Base-by-base conservation (phyloP, 306 rosid species). In the Pyrus pyrifolia region DNA sequence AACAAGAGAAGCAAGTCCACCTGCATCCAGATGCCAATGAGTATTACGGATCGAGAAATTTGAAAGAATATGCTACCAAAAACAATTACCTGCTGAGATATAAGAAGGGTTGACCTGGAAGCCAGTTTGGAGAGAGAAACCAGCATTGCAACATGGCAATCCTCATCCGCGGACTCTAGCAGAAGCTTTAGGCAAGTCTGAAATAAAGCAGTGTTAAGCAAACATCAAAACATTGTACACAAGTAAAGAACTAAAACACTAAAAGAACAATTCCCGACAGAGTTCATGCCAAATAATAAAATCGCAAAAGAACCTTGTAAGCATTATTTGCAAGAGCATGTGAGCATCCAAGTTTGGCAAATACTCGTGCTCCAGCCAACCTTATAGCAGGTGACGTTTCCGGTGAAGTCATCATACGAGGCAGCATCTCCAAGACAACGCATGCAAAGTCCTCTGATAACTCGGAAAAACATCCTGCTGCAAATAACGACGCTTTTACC, bases 381-480 rank as follows among this genome's bases (percentile, higher is more conserved):
- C 83, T 90, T 81, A 89, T 53, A 46, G 85, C 68, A 59, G 78
- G 63, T 11, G 82, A 63, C 11, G 81, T 81, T 72, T 81, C 80
- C 42, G 89, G 83, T 67, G 89, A 75, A 70, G 74, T 85, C 89
- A 87, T 79, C 87, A 88, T 19, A 71, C 76, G 87, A 69, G 78
- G 81, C 78, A 95, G 81, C 89, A 92, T 90, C 89, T 83, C 93
- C 75, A 90, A 60, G 45, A 88, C 69, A 72, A 81, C 75, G 79
- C 75, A 78, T 4, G 96, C 88, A 83, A 95, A 95, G 83, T 92
- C 98, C 79, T 90, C 89, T 2, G 97, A 88, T 65, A 86, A 58
- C 83, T 95, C 93, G 76, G 91, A 79, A 65, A 95, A 86, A 84
- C 98, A 90, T 31, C 93, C 95, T 31, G 93, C 91, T 67, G 97